phyloP scores from a whole-genome alignment of 83 land plant species.

The Diphasiastrum complanatum region DNA sequence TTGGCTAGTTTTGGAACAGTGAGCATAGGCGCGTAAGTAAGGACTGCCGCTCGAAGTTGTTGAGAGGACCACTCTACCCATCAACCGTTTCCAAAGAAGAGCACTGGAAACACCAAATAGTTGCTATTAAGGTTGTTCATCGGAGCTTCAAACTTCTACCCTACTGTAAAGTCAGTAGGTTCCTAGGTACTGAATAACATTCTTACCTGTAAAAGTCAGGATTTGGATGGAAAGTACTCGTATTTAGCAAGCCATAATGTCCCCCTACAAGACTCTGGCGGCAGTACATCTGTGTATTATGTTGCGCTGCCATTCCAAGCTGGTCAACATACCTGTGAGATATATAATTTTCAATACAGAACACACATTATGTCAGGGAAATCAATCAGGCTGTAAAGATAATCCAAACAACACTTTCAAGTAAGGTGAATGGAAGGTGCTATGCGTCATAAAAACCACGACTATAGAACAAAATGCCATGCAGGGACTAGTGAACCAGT shows the following conservation, averaged over 20 bases:
- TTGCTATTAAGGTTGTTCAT: not conserved
- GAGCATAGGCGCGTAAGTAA: slow-evolving; percentile 63
- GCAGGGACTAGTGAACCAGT: no score
- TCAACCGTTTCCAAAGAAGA: slow-evolving; percentile 77
- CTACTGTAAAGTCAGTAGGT: no score
- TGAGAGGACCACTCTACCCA: slow-evolving; percentile 58
- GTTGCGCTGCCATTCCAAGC: slow-evolving; percentile 67
- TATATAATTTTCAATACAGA: no score
- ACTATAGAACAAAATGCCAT: no score
- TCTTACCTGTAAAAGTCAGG: slow-evolving; percentile 92
- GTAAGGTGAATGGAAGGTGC: no score
- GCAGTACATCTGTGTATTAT: slow-evolving; percentile 57
- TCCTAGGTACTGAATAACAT: slow-evolving; percentile 11
- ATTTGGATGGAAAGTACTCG: slow-evolving; percentile 62
- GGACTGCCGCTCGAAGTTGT: slow-evolving; percentile 35
- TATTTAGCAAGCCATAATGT: slow-evolving; percentile 72
- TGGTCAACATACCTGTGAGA: slow-evolving; percentile 97
- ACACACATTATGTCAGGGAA: no score
- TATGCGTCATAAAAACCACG: no score
- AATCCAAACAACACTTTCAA: no score
- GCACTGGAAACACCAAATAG: slow-evolving; percentile 49
- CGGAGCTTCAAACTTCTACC: not conserved
- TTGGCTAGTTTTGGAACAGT: slow-evolving; percentile 75
- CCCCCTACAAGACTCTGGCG: slow-evolving; percentile 80
- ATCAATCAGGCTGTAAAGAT: no score